Evolutionary conservation across 805 yeast genomes (phyloP), one percentile per base, ranked within the genome.

Genomic region (Candida alai): DNA sequence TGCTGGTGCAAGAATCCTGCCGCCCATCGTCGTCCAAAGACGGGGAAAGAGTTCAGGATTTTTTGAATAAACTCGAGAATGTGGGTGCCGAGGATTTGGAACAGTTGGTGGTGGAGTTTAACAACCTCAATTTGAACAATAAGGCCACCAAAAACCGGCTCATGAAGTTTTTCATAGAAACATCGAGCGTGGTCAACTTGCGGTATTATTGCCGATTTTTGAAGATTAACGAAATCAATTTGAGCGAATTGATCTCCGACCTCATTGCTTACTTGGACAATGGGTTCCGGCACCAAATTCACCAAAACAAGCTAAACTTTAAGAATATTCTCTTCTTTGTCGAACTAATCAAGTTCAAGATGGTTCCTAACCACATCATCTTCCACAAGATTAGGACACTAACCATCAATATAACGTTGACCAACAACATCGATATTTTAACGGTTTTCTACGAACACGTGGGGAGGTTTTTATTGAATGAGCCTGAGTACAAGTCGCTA

Each of bases 331-430:
- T 70, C 15, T 81, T 84, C 45, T 78, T 84, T 44, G 63, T 78
- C 31, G 96, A 89, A 49, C 62, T 88, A 60, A 74, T 82, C 20
- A 86, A 84, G 51, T 88, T 88, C 53, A 76, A 73, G 44, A 55
- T 87, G 40, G 65, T 87, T 11, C 90, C 95, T 0, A 61, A 68
- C n/a, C 80, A 78, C 54, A 68, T 80, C 38, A 65, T 80, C 9
- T 82, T 86, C 51, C 89, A 87, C 54, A 83, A 81, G 50, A 69
- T 88, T 30, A 68, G 86, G 46, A 59, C 70, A 2, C 59, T 85
- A 43, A 73, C 83, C 2, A 48, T 76, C 35, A 71, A 73, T 34
- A 48, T 70, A 13, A 64, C 70, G 5, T 64, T 70, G 0, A 68
- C 77, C 6, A 71, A 73, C 40, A 84, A 82, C 51, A 70, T 84